A percentile compares a stretch with the other conserved stretches of the same genome.
Conservation (phyloP, 2,329 filamentous ascomycete species). For the Trichoderma brevicompactum region DNA sequence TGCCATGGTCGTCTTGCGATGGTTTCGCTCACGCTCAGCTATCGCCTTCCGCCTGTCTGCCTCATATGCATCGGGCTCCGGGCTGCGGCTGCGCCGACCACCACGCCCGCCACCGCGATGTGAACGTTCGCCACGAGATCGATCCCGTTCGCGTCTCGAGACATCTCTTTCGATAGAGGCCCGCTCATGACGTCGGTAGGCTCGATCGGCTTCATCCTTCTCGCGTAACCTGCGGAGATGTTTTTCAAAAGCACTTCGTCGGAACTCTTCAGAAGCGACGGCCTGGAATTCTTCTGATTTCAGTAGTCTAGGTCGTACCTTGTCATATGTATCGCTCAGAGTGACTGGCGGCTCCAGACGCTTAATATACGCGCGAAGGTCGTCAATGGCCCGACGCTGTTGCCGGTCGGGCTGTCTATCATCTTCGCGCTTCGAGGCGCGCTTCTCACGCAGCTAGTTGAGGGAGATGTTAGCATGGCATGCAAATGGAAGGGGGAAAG, state of each 20-base stretch:
- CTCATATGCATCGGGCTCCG: constrained; percentile 93
- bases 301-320: constrained; percentile 77
- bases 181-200: constrained; percentile 62
- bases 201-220: constrained; percentile 78
- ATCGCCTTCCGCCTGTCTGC: constrained; percentile 92
- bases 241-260: constrained; percentile 87
- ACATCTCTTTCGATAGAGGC: constrained; percentile 55
- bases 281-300: constrained; percentile 84
- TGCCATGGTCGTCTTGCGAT: constrained; percentile 77
- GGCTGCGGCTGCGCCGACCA: constrained; percentile 75
- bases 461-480: constrained; percentile 18
- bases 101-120: constrained; percentile 62
- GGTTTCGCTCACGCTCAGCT: constrained; percentile 90
- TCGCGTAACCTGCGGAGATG: constrained; percentile 88
- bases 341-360: constrained; percentile 84
- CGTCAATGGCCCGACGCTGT: constrained; percentile 82
- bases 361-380: constrained; percentile 83
- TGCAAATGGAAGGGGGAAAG: not conserved
- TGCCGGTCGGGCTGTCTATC: constrained; percentile 84
- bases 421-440: constrained; percentile 78
- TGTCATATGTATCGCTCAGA: constrained; percentile 82
- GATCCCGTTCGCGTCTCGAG: constrained; percentile 66
- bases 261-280: constrained; percentile 79
- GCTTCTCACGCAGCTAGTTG: constrained; percentile 77
- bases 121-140: constrained; percentile 64